These are phyloP conservation scores for Lithospermum erythrorhizon DNA, from an alignment of 257 asterid genomes.

Conservation along the genomic window DNA sequence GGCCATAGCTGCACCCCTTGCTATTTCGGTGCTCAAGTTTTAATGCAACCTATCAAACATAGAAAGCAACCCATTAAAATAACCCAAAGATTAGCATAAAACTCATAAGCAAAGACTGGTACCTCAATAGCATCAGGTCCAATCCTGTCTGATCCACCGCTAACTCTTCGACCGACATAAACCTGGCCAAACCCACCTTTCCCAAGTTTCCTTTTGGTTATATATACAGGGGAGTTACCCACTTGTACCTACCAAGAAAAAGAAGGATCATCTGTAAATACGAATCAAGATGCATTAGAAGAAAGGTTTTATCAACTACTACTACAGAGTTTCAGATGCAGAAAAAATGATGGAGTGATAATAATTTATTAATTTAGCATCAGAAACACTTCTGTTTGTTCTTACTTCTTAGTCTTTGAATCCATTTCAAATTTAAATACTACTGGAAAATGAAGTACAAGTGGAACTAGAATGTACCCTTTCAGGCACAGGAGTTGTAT, in stretches of 20 bases:
- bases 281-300: neutral
- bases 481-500: conserved; percentile 88
- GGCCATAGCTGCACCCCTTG: neutral
- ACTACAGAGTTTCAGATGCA: neutral
- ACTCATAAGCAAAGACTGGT: neutral
- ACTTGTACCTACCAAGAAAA: neutral
- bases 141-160: neutral
- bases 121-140: neutral
- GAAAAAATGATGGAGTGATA: neutral
- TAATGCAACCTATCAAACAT: neutral
- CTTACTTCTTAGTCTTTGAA: no score
- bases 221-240: neutral
- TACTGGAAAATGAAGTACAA: no score
- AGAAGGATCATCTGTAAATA: neutral
- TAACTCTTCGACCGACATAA: neutral
- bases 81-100: neutral
- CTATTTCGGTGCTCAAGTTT: neutral
- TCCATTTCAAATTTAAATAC: neutral
- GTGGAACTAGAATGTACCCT: conserved; percentile 37
- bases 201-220: neutral
- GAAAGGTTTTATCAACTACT: neutral
- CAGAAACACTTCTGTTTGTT: no score
- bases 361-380: no score
- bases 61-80: no score
- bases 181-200: conserved; percentile 1